Conservation (phyloP, 2,329 filamentous ascomycete genomes). For the Ceratocystis variospora region DNA sequence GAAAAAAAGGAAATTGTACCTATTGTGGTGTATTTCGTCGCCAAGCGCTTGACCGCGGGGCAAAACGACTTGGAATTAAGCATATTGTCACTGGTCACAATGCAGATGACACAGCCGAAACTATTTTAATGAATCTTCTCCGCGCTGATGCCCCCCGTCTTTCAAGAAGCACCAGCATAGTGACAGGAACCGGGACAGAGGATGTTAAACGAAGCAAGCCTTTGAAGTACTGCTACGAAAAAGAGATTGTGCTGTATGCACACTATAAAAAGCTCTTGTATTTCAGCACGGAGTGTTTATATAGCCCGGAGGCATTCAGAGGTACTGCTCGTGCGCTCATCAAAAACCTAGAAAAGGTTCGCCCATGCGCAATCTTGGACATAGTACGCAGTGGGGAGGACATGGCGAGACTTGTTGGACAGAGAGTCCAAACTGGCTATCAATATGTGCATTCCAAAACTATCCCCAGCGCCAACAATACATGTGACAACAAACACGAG, state of each 20-base stretch:
- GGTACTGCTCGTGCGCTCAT: slow-evolving; percentile 84
- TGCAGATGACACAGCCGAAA: slow-evolving; percentile 93
- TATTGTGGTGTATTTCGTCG: slow-evolving; percentile 94
- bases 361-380: slow-evolving; percentile 87
- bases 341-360: slow-evolving; percentile 85
- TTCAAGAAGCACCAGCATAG: slow-evolving; percentile 76
- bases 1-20: slow-evolving; percentile 97
- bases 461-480: background rate
- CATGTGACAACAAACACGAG: background rate
- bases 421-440: background rate
- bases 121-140: slow-evolving; percentile 91
- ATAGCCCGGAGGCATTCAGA: slow-evolving; percentile 91
- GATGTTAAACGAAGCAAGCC: slow-evolving; percentile 94
- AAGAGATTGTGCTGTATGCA: slow-evolving; percentile 95
- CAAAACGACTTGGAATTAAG: slow-evolving; percentile 70
- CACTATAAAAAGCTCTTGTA: slow-evolving; percentile 96
- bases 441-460: background rate
- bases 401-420: slow-evolving; percentile 67
- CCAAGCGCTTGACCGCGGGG: slow-evolving; percentile 85
- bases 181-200: slow-evolving; percentile 63
- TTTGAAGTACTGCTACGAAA: slow-evolving; percentile 95
- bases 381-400: slow-evolving; percentile 92
- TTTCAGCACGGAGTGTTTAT: slow-evolving; percentile 97
- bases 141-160: slow-evolving; percentile 79
- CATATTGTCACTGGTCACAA: slow-evolving; percentile 98